Conservation (phyloP, 208 protist genomes). For the Acanthamoeba triangularis region DNA sequence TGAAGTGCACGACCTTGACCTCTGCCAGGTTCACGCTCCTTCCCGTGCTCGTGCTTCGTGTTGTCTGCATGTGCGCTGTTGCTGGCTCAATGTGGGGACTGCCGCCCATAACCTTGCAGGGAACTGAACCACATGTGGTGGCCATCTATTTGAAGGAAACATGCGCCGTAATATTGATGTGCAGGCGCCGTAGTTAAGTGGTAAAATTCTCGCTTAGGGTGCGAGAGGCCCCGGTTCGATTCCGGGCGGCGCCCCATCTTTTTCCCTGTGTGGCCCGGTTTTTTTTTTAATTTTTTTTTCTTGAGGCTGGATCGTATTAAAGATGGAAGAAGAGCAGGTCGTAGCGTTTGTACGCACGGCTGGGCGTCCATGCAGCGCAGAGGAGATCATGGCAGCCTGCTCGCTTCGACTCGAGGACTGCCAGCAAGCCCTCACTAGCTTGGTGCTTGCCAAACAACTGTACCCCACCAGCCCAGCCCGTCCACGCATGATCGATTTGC, state of each 20-base stretch:
- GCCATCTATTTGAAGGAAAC: too few species aligned
- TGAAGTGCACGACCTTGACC: conserved; percentile 56
- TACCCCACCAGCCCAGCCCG: background rate
- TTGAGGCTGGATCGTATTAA: too few species aligned
- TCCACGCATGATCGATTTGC: background rate
- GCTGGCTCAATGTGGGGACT: too few species aligned
- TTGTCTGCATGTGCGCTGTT: too few species aligned
- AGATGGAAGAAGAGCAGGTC: background rate
- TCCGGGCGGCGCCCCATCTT: conserved; percentile 51
- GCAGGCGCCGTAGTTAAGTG: conserved; percentile 73
- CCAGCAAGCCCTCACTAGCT: background rate
- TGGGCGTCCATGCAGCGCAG: background rate
- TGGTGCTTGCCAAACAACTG: background rate
- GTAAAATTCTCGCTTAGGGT: conserved; percentile 75
- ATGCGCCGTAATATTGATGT: too few species aligned
- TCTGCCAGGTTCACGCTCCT: background rate
- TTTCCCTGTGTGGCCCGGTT: too few species aligned
- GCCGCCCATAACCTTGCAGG: too few species aligned
- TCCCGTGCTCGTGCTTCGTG: too few species aligned
- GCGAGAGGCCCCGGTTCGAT: conserved; percentile 73
- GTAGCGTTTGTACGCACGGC: background rate
- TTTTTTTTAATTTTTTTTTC: too few species aligned
- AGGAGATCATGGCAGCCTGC: background rate
- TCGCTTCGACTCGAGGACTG: background rate
- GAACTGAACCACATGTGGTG: too few species aligned